A percentile compares a stretch with the other conserved stretches of the same genome.
Evolutionary conservation across 2,329 filamentous ascomycete species (phyloP).

Genomic region (Rasamsonia emersonii): DNA sequence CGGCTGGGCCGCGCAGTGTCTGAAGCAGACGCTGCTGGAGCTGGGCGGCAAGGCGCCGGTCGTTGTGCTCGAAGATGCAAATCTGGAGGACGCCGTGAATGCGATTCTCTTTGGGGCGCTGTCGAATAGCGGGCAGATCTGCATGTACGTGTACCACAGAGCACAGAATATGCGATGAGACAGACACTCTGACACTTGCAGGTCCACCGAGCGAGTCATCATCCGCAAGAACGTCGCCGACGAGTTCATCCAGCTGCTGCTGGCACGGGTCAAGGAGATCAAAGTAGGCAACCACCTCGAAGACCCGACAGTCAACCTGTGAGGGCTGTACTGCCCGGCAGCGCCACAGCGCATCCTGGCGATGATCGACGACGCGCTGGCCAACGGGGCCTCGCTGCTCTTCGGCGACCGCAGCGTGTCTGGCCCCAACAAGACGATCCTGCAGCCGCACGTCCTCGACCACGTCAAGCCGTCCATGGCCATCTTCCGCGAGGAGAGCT

Average conservation of each 20-base stretch:
- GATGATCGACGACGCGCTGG: constrained; percentile 4
- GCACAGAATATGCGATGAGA: not conserved
- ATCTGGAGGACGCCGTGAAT: constrained; percentile 8
- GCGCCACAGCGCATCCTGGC: constrained; percentile 7
- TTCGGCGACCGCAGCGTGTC: constrained; percentile 2
- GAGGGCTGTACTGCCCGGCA: constrained; percentile 8
- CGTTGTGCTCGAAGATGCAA: constrained; percentile 10
- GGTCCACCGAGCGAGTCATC: constrained; percentile 9
- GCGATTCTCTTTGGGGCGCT: constrained; percentile 7
- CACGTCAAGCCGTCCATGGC: constrained; percentile 6
- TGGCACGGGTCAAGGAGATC: constrained; percentile 4
- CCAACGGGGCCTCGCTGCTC: constrained; percentile 6
- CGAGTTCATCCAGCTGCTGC: constrained; percentile 6
- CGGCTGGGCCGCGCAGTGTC: constrained; percentile 4
- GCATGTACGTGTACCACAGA: constrained; percentile 4
- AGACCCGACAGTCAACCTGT: constrained; percentile 9
- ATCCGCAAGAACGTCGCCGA: constrained; percentile 7
- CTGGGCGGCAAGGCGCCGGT: constrained; percentile 10
- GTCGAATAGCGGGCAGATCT: constrained; percentile 10
- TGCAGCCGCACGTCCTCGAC: constrained; percentile 2
- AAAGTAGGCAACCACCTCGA: constrained; percentile 10
- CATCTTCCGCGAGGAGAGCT: constrained; percentile 7
- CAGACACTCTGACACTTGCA: not conserved
- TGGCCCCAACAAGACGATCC: constrained; percentile 5
- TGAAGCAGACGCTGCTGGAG: constrained; percentile 10